A percentile compares a stretch with the other conserved stretches of the same genome.
Evolutionary conservation across 192 early-diverging fungal species (phyloP).

Genomic region (Fimicolochytrium jonesii): DNA sequence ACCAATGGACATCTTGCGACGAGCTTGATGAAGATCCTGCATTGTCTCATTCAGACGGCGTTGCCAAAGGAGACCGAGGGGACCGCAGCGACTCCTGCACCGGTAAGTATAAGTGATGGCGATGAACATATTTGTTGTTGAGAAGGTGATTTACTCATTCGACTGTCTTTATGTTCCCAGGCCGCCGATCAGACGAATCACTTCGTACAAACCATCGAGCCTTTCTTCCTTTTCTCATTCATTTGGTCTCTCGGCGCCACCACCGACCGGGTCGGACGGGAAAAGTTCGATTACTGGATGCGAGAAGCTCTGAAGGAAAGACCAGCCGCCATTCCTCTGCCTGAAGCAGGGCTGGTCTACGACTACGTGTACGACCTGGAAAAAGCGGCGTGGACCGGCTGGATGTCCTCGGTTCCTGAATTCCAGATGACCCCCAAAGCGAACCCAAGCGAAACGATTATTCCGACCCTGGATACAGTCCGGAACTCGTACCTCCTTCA

Average conservation of each 20-base stretch:
- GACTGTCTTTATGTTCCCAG: background rate
- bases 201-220: constrained; percentile 44
- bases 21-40: constrained; percentile 50
- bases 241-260: constrained; percentile 63
- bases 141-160: background rate
- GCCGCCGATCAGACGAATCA: background rate
- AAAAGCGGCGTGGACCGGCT: constrained; percentile 43
- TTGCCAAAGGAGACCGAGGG: constrained; percentile 14
- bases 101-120: constrained; percentile 12
- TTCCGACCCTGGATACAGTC: constrained; percentile 59
- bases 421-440: constrained; percentile 39
- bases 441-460: constrained; percentile 44
- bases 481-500: constrained; percentile 55
- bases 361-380: constrained; percentile 50
- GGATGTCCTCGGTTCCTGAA: constrained; percentile 49
- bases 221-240: constrained; percentile 52
- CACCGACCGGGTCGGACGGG: constrained; percentile 45
- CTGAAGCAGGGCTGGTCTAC: constrained; percentile 45
- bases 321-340: constrained; percentile 25
- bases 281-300: constrained; percentile 55
- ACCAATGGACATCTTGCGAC: constrained; percentile 48
- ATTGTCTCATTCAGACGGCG: constrained; percentile 39
- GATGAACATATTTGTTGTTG: too few species aligned
- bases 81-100: background rate
- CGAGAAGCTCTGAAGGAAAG: constrained; percentile 18